These are phyloP conservation scores for Berkeleyomyces basicola DNA, from an alignment of 2,329 filamentous ascomycete species.

Conservation along the genomic window DNA sequence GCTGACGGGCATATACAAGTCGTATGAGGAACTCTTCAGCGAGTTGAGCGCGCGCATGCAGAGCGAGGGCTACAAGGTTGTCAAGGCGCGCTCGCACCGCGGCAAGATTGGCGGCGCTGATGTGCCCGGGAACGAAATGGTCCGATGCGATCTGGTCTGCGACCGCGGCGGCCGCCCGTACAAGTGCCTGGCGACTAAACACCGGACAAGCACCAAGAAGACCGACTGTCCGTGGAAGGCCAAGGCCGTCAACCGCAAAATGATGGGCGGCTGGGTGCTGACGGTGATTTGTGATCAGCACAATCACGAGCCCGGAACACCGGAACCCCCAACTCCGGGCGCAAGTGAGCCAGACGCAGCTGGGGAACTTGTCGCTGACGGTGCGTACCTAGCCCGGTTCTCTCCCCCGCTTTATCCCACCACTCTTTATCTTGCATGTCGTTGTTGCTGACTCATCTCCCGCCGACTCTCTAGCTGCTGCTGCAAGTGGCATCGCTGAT, in stretches of 20 bases:
- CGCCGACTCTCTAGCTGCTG: not conserved
- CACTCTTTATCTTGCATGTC: not conserved
- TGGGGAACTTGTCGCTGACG: constrained; percentile 17
- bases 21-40: constrained; percentile 27
- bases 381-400: not conserved
- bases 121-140: constrained; percentile 27
- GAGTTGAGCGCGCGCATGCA: constrained; percentile 26
- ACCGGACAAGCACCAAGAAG: constrained; percentile 30
- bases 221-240: constrained; percentile 31
- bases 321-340: constrained; percentile 25
- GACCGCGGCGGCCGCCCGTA: constrained; percentile 29
- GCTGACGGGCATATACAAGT: constrained; percentile 22
- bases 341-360: constrained; percentile 22
- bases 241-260: constrained; percentile 28
- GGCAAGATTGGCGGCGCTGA: constrained; percentile 25
- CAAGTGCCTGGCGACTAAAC: constrained; percentile 28
- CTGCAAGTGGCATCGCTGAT: not conserved
- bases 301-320: constrained; percentile 29
- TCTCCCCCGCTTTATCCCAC: not conserved
- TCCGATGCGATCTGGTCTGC: constrained; percentile 30
- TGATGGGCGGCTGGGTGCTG: constrained; percentile 28
- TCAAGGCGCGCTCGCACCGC: constrained; percentile 29
- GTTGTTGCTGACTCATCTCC: not conserved
- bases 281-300: constrained; percentile 29
- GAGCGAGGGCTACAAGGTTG: constrained; percentile 30